A percentile compares a stretch with the other conserved stretches of the same genome.
phyloP scores from a whole-genome alignment of 139 green algal genomes.

The Chlorella vulgaris region DNA sequence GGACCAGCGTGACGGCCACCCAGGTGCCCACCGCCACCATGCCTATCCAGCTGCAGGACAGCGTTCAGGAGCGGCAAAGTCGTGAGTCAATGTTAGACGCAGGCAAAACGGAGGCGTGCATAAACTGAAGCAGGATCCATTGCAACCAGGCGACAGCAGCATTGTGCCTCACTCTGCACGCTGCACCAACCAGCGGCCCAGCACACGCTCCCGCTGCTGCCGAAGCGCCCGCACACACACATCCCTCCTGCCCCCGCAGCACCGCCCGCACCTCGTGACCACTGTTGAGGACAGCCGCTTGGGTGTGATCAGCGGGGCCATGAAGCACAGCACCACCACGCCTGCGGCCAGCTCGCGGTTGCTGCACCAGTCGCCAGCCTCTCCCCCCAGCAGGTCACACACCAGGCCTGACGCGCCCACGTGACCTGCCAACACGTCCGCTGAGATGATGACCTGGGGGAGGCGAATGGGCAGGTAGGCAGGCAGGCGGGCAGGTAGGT shows the following conservation, averaged over 20 bases:
- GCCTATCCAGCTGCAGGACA: slow-evolving; percentile 12
- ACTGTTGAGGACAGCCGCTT: slow-evolving; percentile 35
- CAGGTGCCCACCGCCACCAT: slow-evolving; percentile 19
- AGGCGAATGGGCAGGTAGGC: background rate
- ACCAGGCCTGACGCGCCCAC: slow-evolving; percentile 20
- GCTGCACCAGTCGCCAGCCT: slow-evolving; percentile 14
- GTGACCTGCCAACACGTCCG: slow-evolving; percentile 34
- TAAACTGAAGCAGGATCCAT: too few species aligned
- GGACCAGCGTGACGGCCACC: slow-evolving; percentile 15
- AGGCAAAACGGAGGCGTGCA: too few species aligned
- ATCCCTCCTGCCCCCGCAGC: too few species aligned
- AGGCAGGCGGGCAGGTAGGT: background rate
- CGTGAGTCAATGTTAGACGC: too few species aligned
- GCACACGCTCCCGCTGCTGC: too few species aligned
- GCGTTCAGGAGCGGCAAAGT: too few species aligned
- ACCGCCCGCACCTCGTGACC: background rate
- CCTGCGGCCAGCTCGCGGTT: slow-evolving; percentile 9
- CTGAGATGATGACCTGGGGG: slow-evolving; percentile 31
- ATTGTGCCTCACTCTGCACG: too few species aligned
- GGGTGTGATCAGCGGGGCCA: slow-evolving; percentile 28
- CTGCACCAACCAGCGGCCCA: too few species aligned
- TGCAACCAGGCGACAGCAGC: too few species aligned
- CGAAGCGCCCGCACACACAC: too few species aligned
- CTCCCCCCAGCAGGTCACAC: slow-evolving; percentile 21
- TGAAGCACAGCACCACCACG: background rate